Conservation (phyloP, 2,329 filamentous ascomycete genomes). For the Pleurostoma richardsiae region DNA sequence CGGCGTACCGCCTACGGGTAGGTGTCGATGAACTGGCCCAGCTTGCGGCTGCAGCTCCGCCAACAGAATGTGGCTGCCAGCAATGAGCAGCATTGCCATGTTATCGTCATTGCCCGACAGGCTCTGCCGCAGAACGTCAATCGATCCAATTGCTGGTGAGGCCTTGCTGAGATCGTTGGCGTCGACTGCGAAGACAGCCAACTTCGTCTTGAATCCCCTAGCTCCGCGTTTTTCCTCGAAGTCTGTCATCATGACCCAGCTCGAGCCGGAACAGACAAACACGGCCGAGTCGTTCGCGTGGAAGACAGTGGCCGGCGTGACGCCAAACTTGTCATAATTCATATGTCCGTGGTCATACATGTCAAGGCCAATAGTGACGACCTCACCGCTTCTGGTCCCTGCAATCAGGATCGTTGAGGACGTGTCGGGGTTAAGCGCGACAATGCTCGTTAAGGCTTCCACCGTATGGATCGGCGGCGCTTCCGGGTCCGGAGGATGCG, state of each 20-base stretch:
- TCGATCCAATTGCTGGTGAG: constrained; percentile 42
- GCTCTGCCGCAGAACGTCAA: constrained; percentile 33
- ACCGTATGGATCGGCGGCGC: constrained; percentile 5
- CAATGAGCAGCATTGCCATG: constrained; percentile 42
- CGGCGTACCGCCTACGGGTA: constrained; percentile 43
- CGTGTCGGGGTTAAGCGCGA: constrained; percentile 19
- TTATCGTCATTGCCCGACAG: constrained; percentile 32
- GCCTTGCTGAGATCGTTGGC: constrained; percentile 36
- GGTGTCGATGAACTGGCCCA: constrained; percentile 42
- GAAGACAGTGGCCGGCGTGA: constrained; percentile 18
- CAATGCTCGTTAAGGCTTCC: constrained; percentile 43
- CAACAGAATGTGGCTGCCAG: constrained; percentile 45
- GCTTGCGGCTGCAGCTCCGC: constrained; percentile 42
- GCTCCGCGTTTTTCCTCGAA: constrained; percentile 17
- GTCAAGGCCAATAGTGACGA: constrained; percentile 31
- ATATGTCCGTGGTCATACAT: constrained; percentile 11
- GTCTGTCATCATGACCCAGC: constrained; percentile 35
- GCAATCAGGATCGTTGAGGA: constrained; percentile 27
- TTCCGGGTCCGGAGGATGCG: too few species aligned
- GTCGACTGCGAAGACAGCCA: constrained; percentile 48
- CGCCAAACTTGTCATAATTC: constrained; percentile 15
- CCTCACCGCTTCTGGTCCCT: constrained; percentile 48
- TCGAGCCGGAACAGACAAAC: constrained; percentile 44
- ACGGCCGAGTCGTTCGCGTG: constrained; percentile 18
- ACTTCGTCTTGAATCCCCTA: constrained; percentile 31